phyloP scores from a whole-genome alignment of 192 early-diverging fungal species.

The Coemansia pectinata region DNA sequence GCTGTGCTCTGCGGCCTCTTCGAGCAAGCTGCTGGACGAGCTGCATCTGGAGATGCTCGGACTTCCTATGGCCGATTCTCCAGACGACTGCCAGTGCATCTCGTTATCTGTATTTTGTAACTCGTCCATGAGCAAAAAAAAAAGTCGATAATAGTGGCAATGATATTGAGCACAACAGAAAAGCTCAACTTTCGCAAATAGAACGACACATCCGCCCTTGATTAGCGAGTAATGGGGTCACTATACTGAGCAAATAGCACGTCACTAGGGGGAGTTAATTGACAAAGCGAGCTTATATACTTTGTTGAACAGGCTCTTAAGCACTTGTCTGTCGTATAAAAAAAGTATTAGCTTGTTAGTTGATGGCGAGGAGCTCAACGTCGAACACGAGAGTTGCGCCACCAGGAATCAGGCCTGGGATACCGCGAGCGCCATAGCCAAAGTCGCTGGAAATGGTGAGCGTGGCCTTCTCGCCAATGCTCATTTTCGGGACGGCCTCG shows the following conservation, averaged over 20 bases:
- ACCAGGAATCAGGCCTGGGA: constrained; percentile 77
- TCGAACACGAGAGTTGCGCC: constrained; percentile 83
- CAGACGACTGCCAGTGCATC: constrained; percentile 9
- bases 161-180: neutral
- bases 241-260: neutral
- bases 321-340: neutral
- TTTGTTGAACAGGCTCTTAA: neutral
- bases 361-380: constrained; percentile 72
- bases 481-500: constrained; percentile 93
- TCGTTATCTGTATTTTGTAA: neutral
- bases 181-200: neutral
- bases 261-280: no score
- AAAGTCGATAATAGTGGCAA: neutral
- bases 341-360: constrained; percentile 24
- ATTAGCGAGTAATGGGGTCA: neutral
- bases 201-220: neutral
- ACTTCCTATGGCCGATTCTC: neutral
- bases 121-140: neutral
- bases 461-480: constrained; percentile 83
- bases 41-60: neutral
- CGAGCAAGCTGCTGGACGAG: neutral
- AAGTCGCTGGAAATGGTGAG: constrained; percentile 82
- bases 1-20: neutral
- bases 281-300: neutral
- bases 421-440: constrained; percentile 79